Conservation (phyloP, 345 rosid genomes). For the Eucalyptus urophylla region DNA sequence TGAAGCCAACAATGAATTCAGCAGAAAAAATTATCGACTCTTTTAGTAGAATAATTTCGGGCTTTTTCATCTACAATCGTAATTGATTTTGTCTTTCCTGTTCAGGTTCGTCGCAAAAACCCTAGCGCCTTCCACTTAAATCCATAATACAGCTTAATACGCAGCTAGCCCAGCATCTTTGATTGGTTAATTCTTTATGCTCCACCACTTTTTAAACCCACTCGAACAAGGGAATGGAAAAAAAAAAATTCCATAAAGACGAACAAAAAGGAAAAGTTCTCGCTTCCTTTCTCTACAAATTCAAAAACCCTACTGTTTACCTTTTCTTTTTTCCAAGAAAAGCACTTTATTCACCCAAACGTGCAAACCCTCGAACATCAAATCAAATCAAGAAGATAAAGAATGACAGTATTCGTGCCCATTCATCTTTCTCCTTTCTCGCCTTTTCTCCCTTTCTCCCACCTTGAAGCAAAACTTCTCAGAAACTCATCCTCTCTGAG, state of each 20-base stretch:
- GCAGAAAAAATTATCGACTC: neutral
- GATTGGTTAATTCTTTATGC: neutral
- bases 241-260: neutral
- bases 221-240: neutral
- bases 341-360: constrained; percentile 10
- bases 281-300: constrained; percentile 1
- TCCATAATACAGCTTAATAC: neutral
- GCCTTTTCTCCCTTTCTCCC: neutral
- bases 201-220: neutral
- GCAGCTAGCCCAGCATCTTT: neutral
- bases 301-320: constrained; percentile 1
- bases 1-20: neutral
- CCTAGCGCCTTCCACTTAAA: neutral
- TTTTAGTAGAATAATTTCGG: neutral
- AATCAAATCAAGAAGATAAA: neutral
- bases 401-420: neutral
- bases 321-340: neutral
- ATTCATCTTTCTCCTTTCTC: neutral
- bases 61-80: neutral
- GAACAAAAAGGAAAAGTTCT: constrained; percentile 14
- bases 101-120: neutral
- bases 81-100: neutral
- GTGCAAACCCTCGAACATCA: neutral
- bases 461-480: neutral
- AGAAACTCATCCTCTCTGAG: neutral